Base-by-base conservation (phyloP, 495 filamentous ascomycete species). In the Cenococcum geophilum region DNA sequence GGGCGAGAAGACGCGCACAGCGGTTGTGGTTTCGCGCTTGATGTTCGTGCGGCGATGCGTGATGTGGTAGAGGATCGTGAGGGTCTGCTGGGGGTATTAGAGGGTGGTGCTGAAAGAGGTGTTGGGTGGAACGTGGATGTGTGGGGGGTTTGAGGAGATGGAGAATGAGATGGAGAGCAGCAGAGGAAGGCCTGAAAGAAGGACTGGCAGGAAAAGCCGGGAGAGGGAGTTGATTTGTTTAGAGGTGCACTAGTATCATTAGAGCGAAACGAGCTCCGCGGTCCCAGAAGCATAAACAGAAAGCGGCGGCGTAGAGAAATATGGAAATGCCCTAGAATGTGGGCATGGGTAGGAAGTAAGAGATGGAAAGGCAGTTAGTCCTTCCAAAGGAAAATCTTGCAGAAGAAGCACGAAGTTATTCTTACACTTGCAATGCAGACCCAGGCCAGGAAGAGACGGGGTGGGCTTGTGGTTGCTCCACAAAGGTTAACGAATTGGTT, bases 401-500 rank as follows among this genome's bases (percentile, higher is more conserved):
- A 5, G 25, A 52, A 27, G 14, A 16, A 52, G 25, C 23, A 16
- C 16, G 25, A 25, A 52, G 10, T 4, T 5, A 11, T 56, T 72
- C 77, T 47, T 76, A 89, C 88, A 43, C 83, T 89, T 54, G 89
- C 86, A 57, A 95, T 92, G 53, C 84, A 84, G 57, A 95, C 86
- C 89, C 89, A 93, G 22, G 89, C 88, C 22, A 88, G 88, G 4
- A 93, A 76, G n/a, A 93, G 81, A 60, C 90, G 80, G 25, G 87
- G 83, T 0, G 87, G 86, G 70, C 91, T 88, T 53, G 85, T 82
- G 20, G 82, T 84, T 60, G 85, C 89, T 52, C 86, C 88, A 5
- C 84, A 86, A 32, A 92, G 75, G 69, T 87, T 86, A 12, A 93
- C 82, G 4, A 89, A 84, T 79, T 85, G 89, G 61, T 86, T 89